Percentiles rank a stretch among this genome's conserved stretches.
phyloP scores from a whole-genome alignment of 1,284 basidiomycete genomes.

The Rhodotorula sp. region DNA sequence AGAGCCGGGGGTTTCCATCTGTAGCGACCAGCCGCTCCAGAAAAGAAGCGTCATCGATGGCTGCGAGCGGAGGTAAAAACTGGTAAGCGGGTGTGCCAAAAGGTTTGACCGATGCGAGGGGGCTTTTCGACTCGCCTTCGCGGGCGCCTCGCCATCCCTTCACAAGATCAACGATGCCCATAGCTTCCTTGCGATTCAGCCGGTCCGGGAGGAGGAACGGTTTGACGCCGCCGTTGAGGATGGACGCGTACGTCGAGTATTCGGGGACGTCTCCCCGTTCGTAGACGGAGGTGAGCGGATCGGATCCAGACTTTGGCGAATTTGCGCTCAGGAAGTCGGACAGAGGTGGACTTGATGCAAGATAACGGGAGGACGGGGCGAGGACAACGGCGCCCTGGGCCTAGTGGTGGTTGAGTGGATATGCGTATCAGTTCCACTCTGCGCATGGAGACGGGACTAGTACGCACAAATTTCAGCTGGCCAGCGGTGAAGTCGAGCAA shows the following conservation, averaged over 20 bases:
- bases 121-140: conserved; percentile 42
- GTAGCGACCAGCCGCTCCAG: conserved; percentile 30
- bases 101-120: not conserved
- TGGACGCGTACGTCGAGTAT: conserved; percentile 22
- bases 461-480: conserved; percentile 60
- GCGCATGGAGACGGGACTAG: not conserved
- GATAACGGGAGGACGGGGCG: conserved; percentile 45
- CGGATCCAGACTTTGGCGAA: conserved; percentile 17
- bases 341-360: conserved; percentile 26
- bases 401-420: conserved; percentile 14
- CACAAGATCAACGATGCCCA: conserved; percentile 49
- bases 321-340: conserved; percentile 41
- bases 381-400: conserved; percentile 46
- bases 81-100: not conserved
- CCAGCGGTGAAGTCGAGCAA: conserved; percentile 75
- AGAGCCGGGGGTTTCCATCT: conserved; percentile 31
- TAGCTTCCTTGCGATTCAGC: conserved; percentile 48
- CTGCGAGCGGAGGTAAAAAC: not conserved
- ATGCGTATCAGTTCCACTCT: too few species aligned
- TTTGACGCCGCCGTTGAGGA: conserved; percentile 44
- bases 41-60: conserved; percentile 32
- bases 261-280: conserved; percentile 44
- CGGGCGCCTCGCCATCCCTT: conserved; percentile 47
- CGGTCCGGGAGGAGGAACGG: conserved; percentile 47
- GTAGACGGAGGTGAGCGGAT: conserved; percentile 45